Conservation (phyloP, 352 stramenopile species). For the Pythium volutum region DNA sequence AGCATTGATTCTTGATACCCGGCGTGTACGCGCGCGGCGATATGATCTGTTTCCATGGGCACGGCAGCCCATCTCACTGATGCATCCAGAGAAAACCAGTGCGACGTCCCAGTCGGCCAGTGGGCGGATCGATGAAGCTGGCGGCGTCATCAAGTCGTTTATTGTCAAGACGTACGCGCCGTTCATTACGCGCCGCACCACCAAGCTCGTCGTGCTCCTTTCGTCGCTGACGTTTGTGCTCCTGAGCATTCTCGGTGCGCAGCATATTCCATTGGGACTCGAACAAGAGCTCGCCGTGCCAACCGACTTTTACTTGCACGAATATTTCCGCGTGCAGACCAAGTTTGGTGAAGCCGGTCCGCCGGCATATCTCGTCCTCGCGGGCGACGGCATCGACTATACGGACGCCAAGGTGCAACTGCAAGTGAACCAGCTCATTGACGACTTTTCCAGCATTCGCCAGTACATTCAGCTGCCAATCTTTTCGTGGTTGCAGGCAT, state of each 20-base stretch:
- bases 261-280: slow-evolving; percentile 75
- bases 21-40: slow-evolving; percentile 55
- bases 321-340: slow-evolving; percentile 88
- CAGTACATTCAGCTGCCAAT: slow-evolving; percentile 82
- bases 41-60: slow-evolving; percentile 75
- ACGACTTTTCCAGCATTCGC: slow-evolving; percentile 65
- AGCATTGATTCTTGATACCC: slow-evolving; percentile 71
- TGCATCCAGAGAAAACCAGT: slow-evolving; percentile 25
- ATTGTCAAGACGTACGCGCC: slow-evolving; percentile 66
- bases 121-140: slow-evolving; percentile 13
- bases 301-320: slow-evolving; percentile 86
- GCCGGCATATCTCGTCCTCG: slow-evolving; percentile 80
- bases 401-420: slow-evolving; percentile 50
- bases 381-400: slow-evolving; percentile 57
- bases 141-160: slow-evolving; percentile 52
- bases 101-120: slow-evolving; percentile 1
- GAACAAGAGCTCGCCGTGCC: slow-evolving; percentile 87
- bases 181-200: slow-evolving; percentile 53
- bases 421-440: slow-evolving; percentile 64
- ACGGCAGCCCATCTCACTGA: slow-evolving; percentile 48
- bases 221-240: slow-evolving; percentile 28
- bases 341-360: slow-evolving; percentile 81
- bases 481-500: slow-evolving; percentile 86
- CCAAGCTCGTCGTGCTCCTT: slow-evolving; percentile 59
- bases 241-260: slow-evolving; percentile 55